Conservation (phyloP, 2,329 filamentous ascomycete genomes). For the Peltaster fructicola region DNA sequence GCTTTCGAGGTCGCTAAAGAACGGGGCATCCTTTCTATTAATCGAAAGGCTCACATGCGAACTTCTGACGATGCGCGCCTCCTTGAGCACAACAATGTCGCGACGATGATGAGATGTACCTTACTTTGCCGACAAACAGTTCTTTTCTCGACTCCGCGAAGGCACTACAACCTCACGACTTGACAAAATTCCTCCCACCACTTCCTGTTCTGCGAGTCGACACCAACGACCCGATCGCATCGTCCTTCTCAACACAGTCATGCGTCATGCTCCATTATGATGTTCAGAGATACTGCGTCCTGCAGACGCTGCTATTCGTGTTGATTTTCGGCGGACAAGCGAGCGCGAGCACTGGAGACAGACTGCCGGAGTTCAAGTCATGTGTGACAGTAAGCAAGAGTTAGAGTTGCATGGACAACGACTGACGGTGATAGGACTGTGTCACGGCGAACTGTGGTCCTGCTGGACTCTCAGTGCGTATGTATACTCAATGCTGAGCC, state of each 20-base stretch:
- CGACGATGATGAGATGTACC: too few relatives aligned
- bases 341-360: slow-evolving; percentile 64
- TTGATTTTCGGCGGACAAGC: slow-evolving; percentile 11
- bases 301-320: slow-evolving; percentile 6
- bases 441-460: slow-evolving; percentile 58
- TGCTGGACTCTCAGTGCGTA: slow-evolving; percentile 53
- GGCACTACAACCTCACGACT: too few relatives aligned
- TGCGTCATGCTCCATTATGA: slow-evolving; percentile 12
- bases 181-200: too few relatives aligned
- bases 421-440: slow-evolving; percentile 45
- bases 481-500: slow-evolving; percentile 21
- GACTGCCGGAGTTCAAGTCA: slow-evolving; percentile 67
- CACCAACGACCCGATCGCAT: too few relatives aligned
- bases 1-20: too few relatives aligned
- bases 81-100: too few relatives aligned
- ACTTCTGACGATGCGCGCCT: too few relatives aligned
- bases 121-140: too few relatives aligned
- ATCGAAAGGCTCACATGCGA: too few relatives aligned
- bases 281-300: slow-evolving; percentile 8
- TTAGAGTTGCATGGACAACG: slow-evolving; percentile 1
- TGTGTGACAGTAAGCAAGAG: slow-evolving; percentile 54
- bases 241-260: slow-evolving; percentile 8
- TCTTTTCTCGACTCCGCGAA: too few relatives aligned
- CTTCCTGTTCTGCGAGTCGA: too few relatives aligned
- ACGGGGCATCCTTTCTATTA: too few relatives aligned